Conservation (phyloP, 1,139 yeast species). For the Geotrichum phurueaensis region DNA sequence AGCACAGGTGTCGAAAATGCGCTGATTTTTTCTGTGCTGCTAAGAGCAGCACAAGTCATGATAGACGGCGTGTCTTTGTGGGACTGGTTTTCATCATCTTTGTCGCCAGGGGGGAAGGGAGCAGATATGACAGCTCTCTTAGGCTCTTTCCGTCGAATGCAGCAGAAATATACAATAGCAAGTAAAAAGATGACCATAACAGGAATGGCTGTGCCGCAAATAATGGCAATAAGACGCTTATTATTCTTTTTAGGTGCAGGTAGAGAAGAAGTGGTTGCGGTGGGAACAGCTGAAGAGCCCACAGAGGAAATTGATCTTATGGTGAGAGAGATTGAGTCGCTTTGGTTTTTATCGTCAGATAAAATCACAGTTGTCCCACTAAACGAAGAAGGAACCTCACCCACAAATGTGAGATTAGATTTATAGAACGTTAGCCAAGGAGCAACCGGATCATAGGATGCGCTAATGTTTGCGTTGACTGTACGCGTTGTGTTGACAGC, state of each 20-base stretch:
- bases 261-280: background rate
- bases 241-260: background rate
- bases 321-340: constrained; percentile 5
- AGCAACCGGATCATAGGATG: constrained; percentile 10
- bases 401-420: constrained; percentile 12
- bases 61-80: constrained; percentile 4
- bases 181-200: constrained; percentile 41
- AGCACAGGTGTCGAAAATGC: constrained; percentile 8
- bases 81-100: constrained; percentile 18
- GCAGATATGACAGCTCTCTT: constrained; percentile 17
- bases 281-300: background rate
- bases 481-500: background rate
- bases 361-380: constrained; percentile 13
- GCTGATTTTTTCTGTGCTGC: constrained; percentile 10
- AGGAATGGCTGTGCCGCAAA: constrained; percentile 84
- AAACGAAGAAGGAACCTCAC: constrained; percentile 15
- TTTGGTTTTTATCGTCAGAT: background rate
- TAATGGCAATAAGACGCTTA: constrained; percentile 41
- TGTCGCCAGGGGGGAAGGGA: constrained; percentile 20
- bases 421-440: constrained; percentile 12
- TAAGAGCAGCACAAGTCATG: background rate
- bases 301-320: constrained; percentile 3
- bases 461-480: constrained; percentile 1
- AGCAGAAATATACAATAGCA: constrained; percentile 45
- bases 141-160: constrained; percentile 29